phyloP scores from a whole-genome alignment of 2,329 filamentous ascomycete species.

The Neopestalotiopsis clavispora region DNA sequence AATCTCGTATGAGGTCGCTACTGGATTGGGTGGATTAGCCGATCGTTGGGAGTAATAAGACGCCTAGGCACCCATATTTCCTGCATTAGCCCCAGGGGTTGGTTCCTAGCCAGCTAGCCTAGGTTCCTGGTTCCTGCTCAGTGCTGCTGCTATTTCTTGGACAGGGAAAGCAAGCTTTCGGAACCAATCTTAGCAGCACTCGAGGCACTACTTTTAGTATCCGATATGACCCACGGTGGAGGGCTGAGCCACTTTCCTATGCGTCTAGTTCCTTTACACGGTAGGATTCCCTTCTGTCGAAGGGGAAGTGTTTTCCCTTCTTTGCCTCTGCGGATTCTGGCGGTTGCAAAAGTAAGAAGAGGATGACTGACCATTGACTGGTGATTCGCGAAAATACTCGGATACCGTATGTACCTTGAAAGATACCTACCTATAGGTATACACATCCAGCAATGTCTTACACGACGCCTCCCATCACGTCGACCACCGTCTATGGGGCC shows the following conservation, averaged over 20 bases:
- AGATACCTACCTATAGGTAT: background rate
- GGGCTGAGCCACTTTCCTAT: background rate
- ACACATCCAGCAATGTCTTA: background rate
- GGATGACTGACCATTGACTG: background rate
- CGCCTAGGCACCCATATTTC: background rate
- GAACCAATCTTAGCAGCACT: background rate
- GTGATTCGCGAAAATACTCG: background rate
- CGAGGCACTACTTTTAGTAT: background rate
- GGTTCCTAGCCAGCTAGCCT: no score
- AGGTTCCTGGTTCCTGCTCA: no score
- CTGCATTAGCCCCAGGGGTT: background rate
- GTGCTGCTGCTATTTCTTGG: background rate
- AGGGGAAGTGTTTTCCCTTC: background rate
- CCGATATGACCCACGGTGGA: background rate
- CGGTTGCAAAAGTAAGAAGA: background rate
- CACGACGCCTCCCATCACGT: constrained; percentile 16
- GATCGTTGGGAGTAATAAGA: background rate
- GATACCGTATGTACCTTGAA: background rate
- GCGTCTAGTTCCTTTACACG: background rate
- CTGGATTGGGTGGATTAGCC: background rate
- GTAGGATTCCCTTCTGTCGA: background rate
- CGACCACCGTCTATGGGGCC: constrained; percentile 13
- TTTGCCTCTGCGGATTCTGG: background rate
- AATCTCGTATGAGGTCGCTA: background rate
- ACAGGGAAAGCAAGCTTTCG: background rate